Percentiles rank a stretch among this genome's conserved stretches.
Conservation (phyloP, 208 protist genomes). For the Leishmania aethiopica region DNA sequence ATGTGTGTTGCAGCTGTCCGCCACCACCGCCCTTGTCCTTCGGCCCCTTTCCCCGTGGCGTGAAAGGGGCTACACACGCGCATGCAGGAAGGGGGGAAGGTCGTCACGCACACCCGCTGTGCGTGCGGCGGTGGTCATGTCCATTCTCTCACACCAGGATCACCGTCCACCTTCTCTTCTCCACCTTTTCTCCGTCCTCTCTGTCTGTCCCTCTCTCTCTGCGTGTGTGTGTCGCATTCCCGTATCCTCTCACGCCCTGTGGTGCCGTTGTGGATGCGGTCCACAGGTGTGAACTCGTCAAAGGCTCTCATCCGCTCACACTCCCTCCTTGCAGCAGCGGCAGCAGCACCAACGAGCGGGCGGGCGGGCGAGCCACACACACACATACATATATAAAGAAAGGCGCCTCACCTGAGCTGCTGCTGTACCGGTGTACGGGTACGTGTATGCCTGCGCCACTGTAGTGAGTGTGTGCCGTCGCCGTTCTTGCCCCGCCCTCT, state of each 20-base stretch:
- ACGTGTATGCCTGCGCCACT: slow-evolving; percentile 7
- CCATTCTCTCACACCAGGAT: neutral
- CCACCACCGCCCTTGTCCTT: neutral
- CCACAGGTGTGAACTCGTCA: slow-evolving; percentile 3
- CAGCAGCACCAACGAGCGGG: slow-evolving; percentile 4
- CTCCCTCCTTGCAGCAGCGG: neutral
- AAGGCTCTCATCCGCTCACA: neutral
- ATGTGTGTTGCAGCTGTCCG: neutral
- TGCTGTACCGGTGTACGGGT: neutral
- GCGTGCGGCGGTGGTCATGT: neutral
- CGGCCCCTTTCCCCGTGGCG: neutral
- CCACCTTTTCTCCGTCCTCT: neutral
- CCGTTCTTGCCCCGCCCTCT: neutral
- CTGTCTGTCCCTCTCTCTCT: too few species aligned
- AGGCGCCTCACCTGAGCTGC: neutral
- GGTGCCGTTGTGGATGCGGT: neutral
- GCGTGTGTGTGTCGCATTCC: too few species aligned
- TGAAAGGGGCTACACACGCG: too few species aligned
- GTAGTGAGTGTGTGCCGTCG: neutral
- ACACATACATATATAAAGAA: neutral
- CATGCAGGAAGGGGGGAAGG: too few species aligned
- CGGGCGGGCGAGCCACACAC: neutral
- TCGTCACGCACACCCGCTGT: neutral
- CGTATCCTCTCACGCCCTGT: neutral
- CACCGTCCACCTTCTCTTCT: neutral